A percentile compares a stretch with the other conserved stretches of the same genome.
These are phyloP conservation scores for Pseudocercospora eumusae DNA, from an alignment of 2,329 filamentous ascomycete genomes.

Conservation along the genomic window DNA sequence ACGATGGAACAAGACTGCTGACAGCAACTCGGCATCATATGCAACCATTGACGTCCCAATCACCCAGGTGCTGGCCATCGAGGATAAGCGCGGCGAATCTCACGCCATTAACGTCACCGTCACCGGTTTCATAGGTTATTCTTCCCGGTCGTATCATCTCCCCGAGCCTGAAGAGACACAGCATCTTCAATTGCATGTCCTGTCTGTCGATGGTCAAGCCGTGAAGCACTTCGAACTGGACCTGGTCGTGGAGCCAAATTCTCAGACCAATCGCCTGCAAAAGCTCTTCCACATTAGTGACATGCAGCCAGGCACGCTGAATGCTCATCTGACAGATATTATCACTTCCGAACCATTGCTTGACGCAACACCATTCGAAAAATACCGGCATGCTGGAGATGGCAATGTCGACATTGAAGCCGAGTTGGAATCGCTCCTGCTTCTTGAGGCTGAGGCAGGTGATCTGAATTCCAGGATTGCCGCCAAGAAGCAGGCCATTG, in stretches of 20 bases:
- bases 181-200: conserved; percentile 18
- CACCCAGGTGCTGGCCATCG: conserved; percentile 22
- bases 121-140: conserved; percentile 15
- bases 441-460: conserved; percentile 35
- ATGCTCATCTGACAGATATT: conserved; percentile 12
- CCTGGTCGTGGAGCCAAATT: conserved; percentile 17
- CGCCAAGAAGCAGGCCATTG: conserved; percentile 39
- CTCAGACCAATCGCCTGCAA: conserved; percentile 10
- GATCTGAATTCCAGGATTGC: conserved; percentile 32
- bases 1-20: conserved; percentile 44
- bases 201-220: conserved; percentile 15
- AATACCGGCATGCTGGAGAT: conserved; percentile 17
- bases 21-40: conserved; percentile 30
- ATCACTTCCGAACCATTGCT: conserved; percentile 13
- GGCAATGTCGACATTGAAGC: conserved; percentile 38
- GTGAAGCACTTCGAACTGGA: conserved; percentile 19
- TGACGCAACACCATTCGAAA: conserved; percentile 20
- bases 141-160: not conserved
- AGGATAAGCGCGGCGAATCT: conserved; percentile 20
- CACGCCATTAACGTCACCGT: conserved; percentile 22
- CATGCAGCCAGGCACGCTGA: conserved; percentile 16
- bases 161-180: conserved; percentile 16
- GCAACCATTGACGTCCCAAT: conserved; percentile 37
- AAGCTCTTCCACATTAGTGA: conserved; percentile 20
- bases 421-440: conserved; percentile 45